Conservation (phyloP, 2,329 filamentous ascomycete genomes). For the Epicoccum nigrum region DNA sequence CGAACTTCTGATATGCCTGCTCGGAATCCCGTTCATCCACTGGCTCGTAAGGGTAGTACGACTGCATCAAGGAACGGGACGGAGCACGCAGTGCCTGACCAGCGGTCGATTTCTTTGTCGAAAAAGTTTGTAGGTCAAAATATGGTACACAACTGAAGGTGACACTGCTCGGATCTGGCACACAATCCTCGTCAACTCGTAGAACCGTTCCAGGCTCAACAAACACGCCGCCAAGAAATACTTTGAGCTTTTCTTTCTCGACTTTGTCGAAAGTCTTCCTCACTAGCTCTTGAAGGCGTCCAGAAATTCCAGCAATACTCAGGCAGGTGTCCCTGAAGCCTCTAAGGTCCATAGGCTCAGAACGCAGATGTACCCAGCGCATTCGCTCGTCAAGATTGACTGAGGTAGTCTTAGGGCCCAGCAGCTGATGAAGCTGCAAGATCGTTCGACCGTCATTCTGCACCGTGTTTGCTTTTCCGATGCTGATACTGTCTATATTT, state of each 20-base stretch:
- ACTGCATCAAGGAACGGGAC: slow-evolving; percentile 38
- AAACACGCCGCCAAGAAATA: slow-evolving; percentile 36
- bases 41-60: slow-evolving; percentile 41
- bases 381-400: slow-evolving; percentile 16
- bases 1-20: slow-evolving; percentile 37
- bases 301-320: slow-evolving; percentile 24
- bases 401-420: slow-evolving; percentile 27
- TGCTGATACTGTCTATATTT: slow-evolving; percentile 29
- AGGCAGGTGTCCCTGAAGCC: slow-evolving; percentile 36
- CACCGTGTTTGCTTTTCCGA: slow-evolving; percentile 30
- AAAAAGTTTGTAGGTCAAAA: slow-evolving; percentile 24
- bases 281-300: slow-evolving; percentile 24
- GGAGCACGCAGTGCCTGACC: slow-evolving; percentile 21
- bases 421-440: slow-evolving; percentile 30
- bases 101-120: not conserved
- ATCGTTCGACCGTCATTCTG: slow-evolving; percentile 23
- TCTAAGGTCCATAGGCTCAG: slow-evolving; percentile 25
- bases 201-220: slow-evolving; percentile 44
- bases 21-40: slow-evolving; percentile 39
- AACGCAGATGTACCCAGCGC: slow-evolving; percentile 38
- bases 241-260: slow-evolving; percentile 34
- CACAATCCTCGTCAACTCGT: slow-evolving; percentile 32
- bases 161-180: slow-evolving; percentile 26
- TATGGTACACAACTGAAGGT: slow-evolving; percentile 43
- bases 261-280: slow-evolving; percentile 28